phyloP scores from a whole-genome alignment of 257 asterid species.

The Rhazya stricta region DNA sequence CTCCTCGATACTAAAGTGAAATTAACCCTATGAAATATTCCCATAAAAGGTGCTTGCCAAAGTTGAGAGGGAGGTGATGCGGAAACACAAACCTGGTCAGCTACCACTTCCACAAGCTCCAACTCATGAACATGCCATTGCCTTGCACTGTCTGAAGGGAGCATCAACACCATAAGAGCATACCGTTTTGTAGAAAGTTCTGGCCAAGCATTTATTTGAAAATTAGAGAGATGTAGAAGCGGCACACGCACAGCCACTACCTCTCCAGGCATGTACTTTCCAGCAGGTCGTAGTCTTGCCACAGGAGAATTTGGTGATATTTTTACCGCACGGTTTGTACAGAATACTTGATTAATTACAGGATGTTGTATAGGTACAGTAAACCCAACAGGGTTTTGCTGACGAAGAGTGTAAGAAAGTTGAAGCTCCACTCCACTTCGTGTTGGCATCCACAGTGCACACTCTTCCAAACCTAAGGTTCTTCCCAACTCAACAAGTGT shows the following conservation, averaged over 20 bases:
- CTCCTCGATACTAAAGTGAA: too few relatives aligned
- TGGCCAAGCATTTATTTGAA: slow-evolving; percentile 97
- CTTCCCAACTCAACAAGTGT: slow-evolving; percentile 95
- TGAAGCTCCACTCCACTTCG: slow-evolving; percentile 89
- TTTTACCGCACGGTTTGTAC: slow-evolving; percentile 63
- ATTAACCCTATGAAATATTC: not conserved
- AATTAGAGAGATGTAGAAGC: slow-evolving; percentile 74
- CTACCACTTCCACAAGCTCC: slow-evolving; percentile 99
- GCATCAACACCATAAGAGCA: slow-evolving; percentile 96
- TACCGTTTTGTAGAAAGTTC: slow-evolving; percentile 83
- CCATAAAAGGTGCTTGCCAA: not conserved
- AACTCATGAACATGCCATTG: slow-evolving; percentile 94
- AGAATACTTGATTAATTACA: slow-evolving; percentile 69
- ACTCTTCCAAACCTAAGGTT: slow-evolving; percentile 83
- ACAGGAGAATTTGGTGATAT: slow-evolving; percentile 85
- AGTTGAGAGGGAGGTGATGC: not conserved
- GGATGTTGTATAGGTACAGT: slow-evolving; percentile 90
- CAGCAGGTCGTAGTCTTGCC: slow-evolving; percentile 71
- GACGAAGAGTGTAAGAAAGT: slow-evolving; percentile 88
- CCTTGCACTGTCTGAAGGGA: slow-evolving; percentile 93
- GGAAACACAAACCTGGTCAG: slow-evolving; percentile 71
- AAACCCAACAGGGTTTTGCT: slow-evolving; percentile 78
- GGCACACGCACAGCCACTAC: slow-evolving; percentile 98
- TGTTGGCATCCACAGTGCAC: slow-evolving; percentile 99
- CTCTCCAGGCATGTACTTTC: slow-evolving; percentile 82